Evolutionary conservation across 2,329 filamentous ascomycete species (phyloP).

Genomic region (Pseudogymnoascus sp.): DNA sequence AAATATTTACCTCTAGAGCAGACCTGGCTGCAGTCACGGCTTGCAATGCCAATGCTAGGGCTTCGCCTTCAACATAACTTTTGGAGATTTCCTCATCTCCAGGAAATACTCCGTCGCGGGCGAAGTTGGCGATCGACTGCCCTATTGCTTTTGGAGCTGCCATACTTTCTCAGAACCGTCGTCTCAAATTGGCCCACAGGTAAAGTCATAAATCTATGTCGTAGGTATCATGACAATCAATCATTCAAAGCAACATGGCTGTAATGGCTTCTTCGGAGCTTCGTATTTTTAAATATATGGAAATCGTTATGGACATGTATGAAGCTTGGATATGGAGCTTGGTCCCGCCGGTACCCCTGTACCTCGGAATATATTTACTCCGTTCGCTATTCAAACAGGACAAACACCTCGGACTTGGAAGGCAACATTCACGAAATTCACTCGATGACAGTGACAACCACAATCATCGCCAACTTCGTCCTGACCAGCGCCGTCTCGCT

Average conservation of each 20-base stretch:
- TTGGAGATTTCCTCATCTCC: constrained; percentile 37
- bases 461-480: background rate
- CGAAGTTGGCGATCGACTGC: constrained; percentile 56
- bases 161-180: constrained; percentile 1
- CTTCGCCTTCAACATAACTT: constrained; percentile 19
- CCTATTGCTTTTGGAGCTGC: constrained; percentile 37
- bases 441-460: background rate
- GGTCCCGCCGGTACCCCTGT: background rate
- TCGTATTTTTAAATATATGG: background rate
- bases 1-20: constrained; percentile 30
- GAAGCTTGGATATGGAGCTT: constrained; percentile 2
- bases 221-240: background rate
- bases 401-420: background rate
- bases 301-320: constrained; percentile 8
- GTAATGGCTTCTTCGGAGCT: constrained; percentile 30
- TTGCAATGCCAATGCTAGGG: constrained; percentile 35
- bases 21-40: constrained; percentile 36
- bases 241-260: background rate
- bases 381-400: background rate
- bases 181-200: background rate
- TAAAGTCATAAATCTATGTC: background rate
- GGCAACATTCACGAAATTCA: constrained; percentile 6
- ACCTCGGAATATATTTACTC: background rate
- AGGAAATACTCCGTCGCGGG: constrained; percentile 40
- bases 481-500: background rate